Evolutionary conservation across 176 grass and related monocot species (phyloP).

Genomic region (Otatea glauca): DNA sequence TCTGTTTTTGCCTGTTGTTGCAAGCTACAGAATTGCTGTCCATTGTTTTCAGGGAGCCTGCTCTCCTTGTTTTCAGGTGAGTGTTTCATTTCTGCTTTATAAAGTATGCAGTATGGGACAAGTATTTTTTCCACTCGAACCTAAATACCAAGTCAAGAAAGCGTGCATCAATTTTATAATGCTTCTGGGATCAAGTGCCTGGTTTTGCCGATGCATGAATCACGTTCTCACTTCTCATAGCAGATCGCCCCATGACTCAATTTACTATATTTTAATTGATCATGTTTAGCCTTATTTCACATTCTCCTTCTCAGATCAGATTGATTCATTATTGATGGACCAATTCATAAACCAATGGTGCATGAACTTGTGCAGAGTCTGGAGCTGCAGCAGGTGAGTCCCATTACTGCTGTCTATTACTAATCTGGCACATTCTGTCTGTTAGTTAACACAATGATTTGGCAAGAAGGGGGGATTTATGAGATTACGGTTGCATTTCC

Average conservation of each 20-base stretch:
- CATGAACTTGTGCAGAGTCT: conserved; percentile 25
- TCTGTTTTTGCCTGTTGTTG: conserved; percentile 15
- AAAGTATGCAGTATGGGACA: not conserved
- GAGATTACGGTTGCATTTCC: conserved; percentile 22
- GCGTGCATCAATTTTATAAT: conserved; percentile 34
- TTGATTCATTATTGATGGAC: conserved; percentile 24
- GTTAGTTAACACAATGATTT: conserved; percentile 26
- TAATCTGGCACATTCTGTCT: conserved; percentile 26
- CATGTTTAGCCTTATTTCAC: not conserved
- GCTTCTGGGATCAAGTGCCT: conserved; percentile 41
- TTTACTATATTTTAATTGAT: not conserved
- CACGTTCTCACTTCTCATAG: conserved; percentile 6
- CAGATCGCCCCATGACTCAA: not conserved
- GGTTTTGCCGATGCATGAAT: conserved; percentile 19
- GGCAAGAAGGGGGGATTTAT: not conserved
- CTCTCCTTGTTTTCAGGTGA: conserved; percentile 37
- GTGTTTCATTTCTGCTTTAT: conserved; percentile 3
- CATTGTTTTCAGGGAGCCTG: conserved; percentile 38
- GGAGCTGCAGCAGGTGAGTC: conserved; percentile 32
- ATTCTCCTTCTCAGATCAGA: conserved; percentile 37
- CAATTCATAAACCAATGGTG: not conserved
- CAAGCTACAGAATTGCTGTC: conserved; percentile 24
- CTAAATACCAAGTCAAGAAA: conserved; percentile 41
- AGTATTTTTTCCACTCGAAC: not conserved
- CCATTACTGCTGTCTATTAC: not conserved